Conservation (phyloP, 2,329 filamentous ascomycete species). For the Lasiodiplodia citricola region DNA sequence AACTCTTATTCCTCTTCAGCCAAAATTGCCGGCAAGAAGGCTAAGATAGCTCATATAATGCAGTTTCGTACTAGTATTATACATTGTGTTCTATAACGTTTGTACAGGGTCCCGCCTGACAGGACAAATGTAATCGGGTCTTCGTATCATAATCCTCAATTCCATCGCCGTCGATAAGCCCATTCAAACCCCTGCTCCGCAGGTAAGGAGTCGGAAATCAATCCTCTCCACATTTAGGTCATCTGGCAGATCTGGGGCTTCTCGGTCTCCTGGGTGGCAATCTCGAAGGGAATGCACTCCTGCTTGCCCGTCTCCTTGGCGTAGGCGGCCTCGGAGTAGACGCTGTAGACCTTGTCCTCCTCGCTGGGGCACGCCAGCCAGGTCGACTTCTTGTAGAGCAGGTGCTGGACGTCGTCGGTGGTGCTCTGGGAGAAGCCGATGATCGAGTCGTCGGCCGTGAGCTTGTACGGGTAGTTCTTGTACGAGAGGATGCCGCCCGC, state of each 20-base stretch:
- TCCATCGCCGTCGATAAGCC: background rate
- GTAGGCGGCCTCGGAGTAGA: conserved; percentile 7
- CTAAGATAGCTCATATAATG: background rate
- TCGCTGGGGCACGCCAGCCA: conserved; percentile 5
- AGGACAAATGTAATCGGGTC: background rate
- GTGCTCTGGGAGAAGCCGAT: background rate
- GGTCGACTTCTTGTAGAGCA: background rate
- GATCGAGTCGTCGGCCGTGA: background rate
- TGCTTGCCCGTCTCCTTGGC: background rate
- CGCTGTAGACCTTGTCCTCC: background rate
- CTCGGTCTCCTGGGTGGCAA: background rate
- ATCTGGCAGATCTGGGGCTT: background rate
- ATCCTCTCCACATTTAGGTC: background rate
- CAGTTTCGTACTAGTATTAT: background rate
- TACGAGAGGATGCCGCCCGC: conserved; percentile 18
- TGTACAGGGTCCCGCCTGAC: background rate
- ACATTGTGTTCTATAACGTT: background rate
- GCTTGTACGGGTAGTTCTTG: conserved; percentile 9
- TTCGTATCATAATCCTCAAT: background rate
- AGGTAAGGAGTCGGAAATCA: background rate
- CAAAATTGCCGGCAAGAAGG: background rate
- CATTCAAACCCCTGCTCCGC: too few relatives aligned
- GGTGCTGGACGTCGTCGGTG: background rate
- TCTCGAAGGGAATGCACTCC: conserved; percentile 3
- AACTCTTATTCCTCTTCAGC: background rate